Conservation (phyloP, 768 basidiomycete genomes). For the Daedaleopsis nitida region DNA sequence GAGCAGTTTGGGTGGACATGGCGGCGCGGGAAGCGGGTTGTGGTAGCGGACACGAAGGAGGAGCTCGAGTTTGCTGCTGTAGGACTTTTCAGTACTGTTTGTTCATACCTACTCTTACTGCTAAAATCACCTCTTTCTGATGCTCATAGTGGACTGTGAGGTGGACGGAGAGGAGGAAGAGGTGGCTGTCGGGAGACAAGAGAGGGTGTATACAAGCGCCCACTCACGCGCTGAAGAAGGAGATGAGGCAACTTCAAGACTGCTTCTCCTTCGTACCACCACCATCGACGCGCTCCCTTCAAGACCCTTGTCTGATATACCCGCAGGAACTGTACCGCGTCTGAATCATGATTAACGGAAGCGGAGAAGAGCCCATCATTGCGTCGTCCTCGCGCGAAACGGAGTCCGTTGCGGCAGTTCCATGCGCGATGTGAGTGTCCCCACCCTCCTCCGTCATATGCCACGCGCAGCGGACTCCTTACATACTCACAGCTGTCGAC, state of each 20-base stretch:
- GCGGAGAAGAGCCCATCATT: constrained; percentile 2
- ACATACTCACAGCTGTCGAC: constrained; percentile 55
- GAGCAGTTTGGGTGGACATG: constrained; percentile 95
- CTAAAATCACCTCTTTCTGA: constrained; percentile 53
- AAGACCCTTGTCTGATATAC: neutral
- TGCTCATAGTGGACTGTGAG: constrained; percentile 35
- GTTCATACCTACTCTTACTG: too few relatives aligned
- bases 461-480: constrained; percentile 2
- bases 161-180: neutral
- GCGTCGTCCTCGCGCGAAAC: constrained; percentile 6
- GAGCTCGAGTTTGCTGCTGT: constrained; percentile 46
- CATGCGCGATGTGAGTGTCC: constrained; percentile 27
- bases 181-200: neutral
- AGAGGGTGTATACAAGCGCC: neutral
- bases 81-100: neutral
- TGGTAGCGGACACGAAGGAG: constrained; percentile 92
- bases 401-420: constrained; percentile 22
- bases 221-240: neutral
- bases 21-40: constrained; percentile 93
- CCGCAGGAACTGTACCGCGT: neutral
- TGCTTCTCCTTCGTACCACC: neutral
- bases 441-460: neutral
- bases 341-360: neutral
- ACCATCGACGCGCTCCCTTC: neutral
- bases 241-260: too few relatives aligned